These are phyloP conservation scores for Ganoderma boninense DNA, from an alignment of 1,284 basidiomycete species.

Conservation along the genomic window DNA sequence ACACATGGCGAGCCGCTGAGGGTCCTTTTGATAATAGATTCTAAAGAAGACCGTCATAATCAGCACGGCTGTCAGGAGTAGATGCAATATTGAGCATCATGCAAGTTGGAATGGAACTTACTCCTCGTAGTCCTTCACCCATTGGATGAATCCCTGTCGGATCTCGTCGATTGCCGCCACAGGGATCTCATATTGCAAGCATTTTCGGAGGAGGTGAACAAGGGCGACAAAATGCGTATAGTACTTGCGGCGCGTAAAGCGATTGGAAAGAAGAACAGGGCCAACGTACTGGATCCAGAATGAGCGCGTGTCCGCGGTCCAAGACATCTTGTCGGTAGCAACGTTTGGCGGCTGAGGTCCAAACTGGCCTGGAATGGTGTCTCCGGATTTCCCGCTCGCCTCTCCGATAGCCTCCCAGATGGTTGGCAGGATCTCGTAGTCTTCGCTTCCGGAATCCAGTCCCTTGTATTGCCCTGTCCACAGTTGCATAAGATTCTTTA, in stretches of 20 bases:
- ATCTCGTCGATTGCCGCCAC: conserved; percentile 44
- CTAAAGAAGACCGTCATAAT: conserved; percentile 28
- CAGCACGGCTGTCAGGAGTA: not conserved
- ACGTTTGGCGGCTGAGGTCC: conserved; percentile 48
- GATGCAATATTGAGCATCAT: no score
- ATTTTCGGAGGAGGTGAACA: conserved; percentile 48
- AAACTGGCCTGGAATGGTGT: conserved; percentile 50
- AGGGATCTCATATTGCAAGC: conserved; percentile 51
- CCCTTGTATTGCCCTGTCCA: conserved; percentile 52
- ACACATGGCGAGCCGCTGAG: conserved; percentile 13
- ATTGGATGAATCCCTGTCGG: conserved; percentile 44
- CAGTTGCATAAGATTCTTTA: conserved; percentile 48
- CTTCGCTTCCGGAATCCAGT: conserved; percentile 41
- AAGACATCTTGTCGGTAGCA: conserved; percentile 36
- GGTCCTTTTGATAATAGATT: conserved; percentile 41
- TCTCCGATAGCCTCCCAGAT: conserved; percentile 51
- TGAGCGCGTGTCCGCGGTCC: conserved; percentile 44
- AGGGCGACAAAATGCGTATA: conserved; percentile 53
- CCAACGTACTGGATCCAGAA: conserved; percentile 50
- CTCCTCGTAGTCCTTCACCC: conserved; percentile 54
- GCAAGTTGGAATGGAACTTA: conserved; percentile 24
- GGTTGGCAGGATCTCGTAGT: conserved; percentile 39
- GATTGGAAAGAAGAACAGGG: conserved; percentile 45
- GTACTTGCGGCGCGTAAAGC: conserved; percentile 42
- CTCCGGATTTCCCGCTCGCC: conserved; percentile 39